Base-by-base conservation (phyloP, 2,329 filamentous ascomycete genomes). In the Davidsoniella eucalypti region DNA sequence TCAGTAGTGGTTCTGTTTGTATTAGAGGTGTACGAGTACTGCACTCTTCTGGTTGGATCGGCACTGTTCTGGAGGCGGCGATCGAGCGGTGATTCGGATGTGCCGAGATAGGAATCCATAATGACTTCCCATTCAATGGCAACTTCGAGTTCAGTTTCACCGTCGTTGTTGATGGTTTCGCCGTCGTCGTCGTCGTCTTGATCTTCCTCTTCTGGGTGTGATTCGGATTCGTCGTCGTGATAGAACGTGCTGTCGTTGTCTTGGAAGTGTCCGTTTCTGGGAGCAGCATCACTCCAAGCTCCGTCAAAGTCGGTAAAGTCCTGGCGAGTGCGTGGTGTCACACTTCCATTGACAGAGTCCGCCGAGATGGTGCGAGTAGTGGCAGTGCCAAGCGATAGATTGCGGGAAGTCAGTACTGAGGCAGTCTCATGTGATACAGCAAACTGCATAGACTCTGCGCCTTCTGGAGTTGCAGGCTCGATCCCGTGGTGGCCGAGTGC, bases 241-340 rank as follows among this genome's bases (percentile, higher is more conserved):
- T 33, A 33, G 29, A 33, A 33, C 4, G 29, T 33, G 29, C 29
- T 33, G 12, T 46, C 43, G 5, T 25, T 36, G 23, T 45, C 44
- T 33, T 33, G 29, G 29, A 33, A 33, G 16, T 37, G 16, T 47
- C 26, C 12, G 33, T 38, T 10, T 46, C 26, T 16, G 4, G 18
- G 39, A 14, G 39, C n/a, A 25, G 36, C 33, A 45, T 29, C 43
- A 18, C 37, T 21, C 49, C 49, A 53, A 18, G 25, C 38, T 8
- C 47, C 51, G 37, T 50, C 47, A 47, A 53, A 53, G 4, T 43
- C 46, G 9, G 12, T 25, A 37, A 53, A 53, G 12, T 44, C 25
- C 33, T 38, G 47, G 2, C 47, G 47, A 4, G 51, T 50, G 26
- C 51, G 43, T 25, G 51, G 51, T n/a, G 51, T 53, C 26, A 44